Evolutionary conservation across 768 basidiomycete species (phyloP).

Genomic region (Flagelloscypha sp.): DNA sequence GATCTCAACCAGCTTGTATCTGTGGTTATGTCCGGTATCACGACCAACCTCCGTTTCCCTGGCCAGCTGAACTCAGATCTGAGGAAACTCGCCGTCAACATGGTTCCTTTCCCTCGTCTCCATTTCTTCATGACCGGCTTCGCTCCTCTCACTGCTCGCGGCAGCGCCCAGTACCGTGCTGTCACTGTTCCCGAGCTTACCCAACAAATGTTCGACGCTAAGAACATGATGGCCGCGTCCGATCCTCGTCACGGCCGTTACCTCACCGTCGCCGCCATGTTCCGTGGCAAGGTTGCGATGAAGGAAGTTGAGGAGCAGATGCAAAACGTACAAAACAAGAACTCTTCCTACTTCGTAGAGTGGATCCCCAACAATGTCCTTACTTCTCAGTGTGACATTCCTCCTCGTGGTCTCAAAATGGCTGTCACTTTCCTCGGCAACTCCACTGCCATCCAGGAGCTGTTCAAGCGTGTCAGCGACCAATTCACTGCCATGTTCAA

Average conservation of each 20-base stretch:
- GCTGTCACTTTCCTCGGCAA: slow-evolving; percentile 97
- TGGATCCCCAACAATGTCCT: slow-evolving; percentile 99
- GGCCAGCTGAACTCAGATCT: slow-evolving; percentile 99
- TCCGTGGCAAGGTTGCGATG: slow-evolving; percentile 99
- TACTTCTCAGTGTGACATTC: slow-evolving; percentile 96
- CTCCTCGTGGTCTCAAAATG: slow-evolving; percentile 94
- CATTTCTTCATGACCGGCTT: slow-evolving; percentile 99
- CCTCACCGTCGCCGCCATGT: slow-evolving; percentile 92
- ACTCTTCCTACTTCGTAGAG: slow-evolving; percentile 96
- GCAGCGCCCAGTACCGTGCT: slow-evolving; percentile 91
- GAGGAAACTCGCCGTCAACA: slow-evolving; percentile 97
- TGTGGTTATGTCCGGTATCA: slow-evolving; percentile 97
- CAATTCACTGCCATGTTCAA: slow-evolving; percentile 99
- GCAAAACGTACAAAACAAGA: slow-evolving; percentile 96
- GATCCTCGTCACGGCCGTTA: slow-evolving; percentile 97
- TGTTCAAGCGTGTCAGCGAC: slow-evolving; percentile 98
- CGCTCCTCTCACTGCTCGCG: slow-evolving; percentile 89
- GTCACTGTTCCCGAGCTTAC: slow-evolving; percentile 97
- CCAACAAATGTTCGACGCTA: slow-evolving; percentile 98
- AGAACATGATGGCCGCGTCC: slow-evolving; percentile 99
- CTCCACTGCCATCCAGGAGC: slow-evolving; percentile 93
- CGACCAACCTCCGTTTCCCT: slow-evolving; percentile 98
- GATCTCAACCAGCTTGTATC: slow-evolving; percentile 98
- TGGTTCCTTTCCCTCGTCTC: slow-evolving; percentile 99
- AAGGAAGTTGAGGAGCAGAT: slow-evolving; percentile 99